Evolutionary conservation across 768 basidiomycete species (phyloP).

Genomic region (Kwoniella sp.): DNA sequence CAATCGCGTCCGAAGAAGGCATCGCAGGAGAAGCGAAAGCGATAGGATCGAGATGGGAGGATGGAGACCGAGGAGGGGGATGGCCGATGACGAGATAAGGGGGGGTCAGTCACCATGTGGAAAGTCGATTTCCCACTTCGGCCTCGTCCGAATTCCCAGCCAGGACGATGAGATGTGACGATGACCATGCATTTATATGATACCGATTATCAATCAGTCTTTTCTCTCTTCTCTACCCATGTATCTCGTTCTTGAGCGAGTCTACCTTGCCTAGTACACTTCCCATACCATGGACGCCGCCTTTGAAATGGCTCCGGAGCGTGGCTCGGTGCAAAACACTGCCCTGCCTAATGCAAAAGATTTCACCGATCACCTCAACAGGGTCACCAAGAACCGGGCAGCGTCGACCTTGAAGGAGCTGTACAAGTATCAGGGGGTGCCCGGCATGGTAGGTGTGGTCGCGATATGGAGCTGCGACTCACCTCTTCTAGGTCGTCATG

Average conservation of each 20-base stretch:
- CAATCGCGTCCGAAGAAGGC: conserved; percentile 6
- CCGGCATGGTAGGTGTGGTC: conserved; percentile 49
- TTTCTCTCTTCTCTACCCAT: not conserved
- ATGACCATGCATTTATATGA: not conserved
- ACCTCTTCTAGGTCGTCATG: conserved; percentile 57
- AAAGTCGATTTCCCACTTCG: no score
- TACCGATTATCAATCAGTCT: not conserved
- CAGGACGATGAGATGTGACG: no score
- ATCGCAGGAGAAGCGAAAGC: conserved; percentile 19
- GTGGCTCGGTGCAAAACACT: not conserved
- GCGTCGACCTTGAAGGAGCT: conserved; percentile 65
- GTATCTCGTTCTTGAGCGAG: not conserved
- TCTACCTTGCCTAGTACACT: not conserved
- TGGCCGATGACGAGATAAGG: no score
- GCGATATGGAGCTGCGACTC: no score
- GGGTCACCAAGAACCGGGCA: conserved; percentile 55
- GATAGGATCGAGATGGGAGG: conserved; percentile 5
- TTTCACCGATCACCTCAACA: conserved; percentile 69
- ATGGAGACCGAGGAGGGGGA: not conserved
- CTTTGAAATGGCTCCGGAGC: conserved; percentile 24
- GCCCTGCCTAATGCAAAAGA: conserved; percentile 55
- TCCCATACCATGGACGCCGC: conserved; percentile 36
- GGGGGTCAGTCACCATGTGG: no score
- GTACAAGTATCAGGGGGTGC: conserved; percentile 59
- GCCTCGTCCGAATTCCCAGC: no score